Percentiles rank a stretch among this genome's conserved stretches.
Conservation (phyloP, 2,329 filamentous ascomycete species). For the Botrytis medusae region DNA sequence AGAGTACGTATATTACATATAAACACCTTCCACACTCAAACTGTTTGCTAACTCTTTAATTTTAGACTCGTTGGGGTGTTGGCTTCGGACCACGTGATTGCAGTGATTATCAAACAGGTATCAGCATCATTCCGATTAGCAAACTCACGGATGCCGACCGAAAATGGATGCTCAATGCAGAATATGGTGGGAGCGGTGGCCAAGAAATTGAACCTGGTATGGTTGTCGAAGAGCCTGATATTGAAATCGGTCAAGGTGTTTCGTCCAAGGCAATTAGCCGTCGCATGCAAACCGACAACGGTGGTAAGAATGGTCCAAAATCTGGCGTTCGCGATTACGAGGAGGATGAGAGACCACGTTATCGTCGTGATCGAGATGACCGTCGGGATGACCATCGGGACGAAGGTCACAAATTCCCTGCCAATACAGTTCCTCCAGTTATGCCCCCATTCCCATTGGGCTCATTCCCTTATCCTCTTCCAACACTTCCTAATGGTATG, state of each 20-base stretch:
- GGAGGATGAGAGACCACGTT: conserved; percentile 35
- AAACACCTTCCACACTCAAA: background rate
- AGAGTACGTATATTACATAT: conserved; percentile 32
- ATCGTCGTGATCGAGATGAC: conserved; percentile 27
- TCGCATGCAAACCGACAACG: conserved; percentile 68
- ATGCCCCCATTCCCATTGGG: conserved; percentile 27
- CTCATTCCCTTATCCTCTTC: conserved; percentile 44
- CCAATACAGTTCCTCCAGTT: conserved; percentile 33
- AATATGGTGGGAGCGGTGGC: conserved; percentile 90
- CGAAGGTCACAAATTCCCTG: conserved; percentile 27
- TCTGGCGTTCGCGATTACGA: conserved; percentile 45
- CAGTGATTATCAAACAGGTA: conserved; percentile 88
- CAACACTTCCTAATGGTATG: conserved; percentile 50
- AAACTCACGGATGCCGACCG: conserved; percentile 93
- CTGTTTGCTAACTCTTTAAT: conserved; percentile 18
- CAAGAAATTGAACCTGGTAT: conserved; percentile 76
- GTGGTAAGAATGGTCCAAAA: conserved; percentile 63
- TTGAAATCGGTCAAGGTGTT: conserved; percentile 96
- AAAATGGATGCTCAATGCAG: conserved; percentile 94
- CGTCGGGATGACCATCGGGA: conserved; percentile 25
- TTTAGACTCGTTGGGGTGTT: conserved; percentile 91
- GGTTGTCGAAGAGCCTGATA: conserved; percentile 95
- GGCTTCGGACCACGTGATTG: conserved; percentile 96
- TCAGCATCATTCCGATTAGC: conserved; percentile 90
- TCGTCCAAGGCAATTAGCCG: conserved; percentile 84